A percentile compares a stretch with the other conserved stretches of the same genome.
phyloP scores from a whole-genome alignment of 1,284 basidiomycete genomes.

The Salmacisia buchloeana region DNA sequence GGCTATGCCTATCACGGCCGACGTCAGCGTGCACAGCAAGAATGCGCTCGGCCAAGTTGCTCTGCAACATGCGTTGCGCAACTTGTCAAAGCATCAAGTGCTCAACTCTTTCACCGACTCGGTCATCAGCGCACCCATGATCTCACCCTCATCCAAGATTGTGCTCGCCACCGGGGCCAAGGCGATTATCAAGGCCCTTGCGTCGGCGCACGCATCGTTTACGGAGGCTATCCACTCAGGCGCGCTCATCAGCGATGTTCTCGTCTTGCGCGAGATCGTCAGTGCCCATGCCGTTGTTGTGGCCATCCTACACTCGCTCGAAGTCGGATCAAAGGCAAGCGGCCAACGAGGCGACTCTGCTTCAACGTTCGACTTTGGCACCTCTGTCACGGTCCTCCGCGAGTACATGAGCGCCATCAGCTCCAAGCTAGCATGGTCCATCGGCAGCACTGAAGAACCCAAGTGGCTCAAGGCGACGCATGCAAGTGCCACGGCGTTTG shows the following conservation, averaged over 20 bases:
- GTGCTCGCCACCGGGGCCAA: not conserved
- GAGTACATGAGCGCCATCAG: not conserved
- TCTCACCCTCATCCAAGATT: conserved; percentile 8
- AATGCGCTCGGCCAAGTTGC: conserved; percentile 18
- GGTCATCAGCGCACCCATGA: conserved; percentile 23
- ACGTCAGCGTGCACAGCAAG: conserved; percentile 9
- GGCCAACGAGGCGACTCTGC: not conserved
- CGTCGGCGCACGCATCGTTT: not conserved
- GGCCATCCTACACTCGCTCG: not conserved
- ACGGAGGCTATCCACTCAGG: not conserved
- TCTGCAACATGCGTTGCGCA: conserved; percentile 21
- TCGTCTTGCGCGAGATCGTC: not conserved
- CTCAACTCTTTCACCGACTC: conserved; percentile 20
- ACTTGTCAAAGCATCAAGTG: conserved; percentile 17
- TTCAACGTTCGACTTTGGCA: not conserved
- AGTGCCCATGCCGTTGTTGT: not conserved
- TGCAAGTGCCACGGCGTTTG: not conserved
- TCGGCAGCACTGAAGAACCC: not conserved
- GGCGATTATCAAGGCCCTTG: not conserved
- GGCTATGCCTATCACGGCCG: conserved; percentile 12
- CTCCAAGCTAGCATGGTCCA: not conserved
- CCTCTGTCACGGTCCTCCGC: not conserved
- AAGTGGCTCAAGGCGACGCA: not conserved
- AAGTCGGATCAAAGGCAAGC: not conserved
- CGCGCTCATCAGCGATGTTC: not conserved